phyloP scores from a whole-genome alignment of 805 yeast genomes.

The Cyberlindnera americana region DNA sequence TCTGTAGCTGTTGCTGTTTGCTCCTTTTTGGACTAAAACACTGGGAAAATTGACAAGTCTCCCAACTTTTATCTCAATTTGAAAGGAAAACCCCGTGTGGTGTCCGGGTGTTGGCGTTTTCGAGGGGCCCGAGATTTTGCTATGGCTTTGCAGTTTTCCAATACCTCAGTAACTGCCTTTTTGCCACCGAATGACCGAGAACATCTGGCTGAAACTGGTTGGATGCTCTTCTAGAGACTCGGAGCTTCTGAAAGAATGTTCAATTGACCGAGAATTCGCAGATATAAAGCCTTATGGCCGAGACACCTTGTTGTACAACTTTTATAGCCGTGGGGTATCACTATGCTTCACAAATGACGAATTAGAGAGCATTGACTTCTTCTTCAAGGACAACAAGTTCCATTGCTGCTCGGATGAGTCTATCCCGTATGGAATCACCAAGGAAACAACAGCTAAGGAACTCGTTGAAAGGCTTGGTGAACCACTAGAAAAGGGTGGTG shows the following conservation, averaged over 20 bases:
- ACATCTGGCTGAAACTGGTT: background rate
- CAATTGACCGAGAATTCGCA: constrained; percentile 1
- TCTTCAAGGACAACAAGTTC: constrained; percentile 24
- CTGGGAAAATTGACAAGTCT: too few species aligned
- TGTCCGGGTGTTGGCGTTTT: constrained; percentile 2
- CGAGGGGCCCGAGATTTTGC: background rate
- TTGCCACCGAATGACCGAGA: too few species aligned
- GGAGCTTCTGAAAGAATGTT: background rate
- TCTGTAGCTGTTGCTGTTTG: too few species aligned
- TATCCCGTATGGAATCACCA: constrained; percentile 23
- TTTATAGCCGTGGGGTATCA: constrained; percentile 25
- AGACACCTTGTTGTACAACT: constrained; percentile 18
- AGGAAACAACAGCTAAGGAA: constrained; percentile 26
- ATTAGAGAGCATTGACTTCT: constrained; percentile 37
- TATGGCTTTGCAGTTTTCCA: too few species aligned
- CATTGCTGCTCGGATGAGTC: constrained; percentile 6
- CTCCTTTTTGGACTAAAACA: too few species aligned
- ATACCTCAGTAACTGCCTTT: too few species aligned
- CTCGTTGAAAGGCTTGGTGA: constrained; percentile 36
- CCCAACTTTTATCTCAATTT: too few species aligned
- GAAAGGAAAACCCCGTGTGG: too few species aligned
- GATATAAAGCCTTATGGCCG: constrained; percentile 2
- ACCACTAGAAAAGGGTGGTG: constrained; percentile 42
- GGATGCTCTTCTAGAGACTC: background rate
- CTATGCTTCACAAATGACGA: constrained; percentile 12